phyloP scores from a whole-genome alignment of 345 rosid species.

The Bretschneidera sinensis region DNA sequence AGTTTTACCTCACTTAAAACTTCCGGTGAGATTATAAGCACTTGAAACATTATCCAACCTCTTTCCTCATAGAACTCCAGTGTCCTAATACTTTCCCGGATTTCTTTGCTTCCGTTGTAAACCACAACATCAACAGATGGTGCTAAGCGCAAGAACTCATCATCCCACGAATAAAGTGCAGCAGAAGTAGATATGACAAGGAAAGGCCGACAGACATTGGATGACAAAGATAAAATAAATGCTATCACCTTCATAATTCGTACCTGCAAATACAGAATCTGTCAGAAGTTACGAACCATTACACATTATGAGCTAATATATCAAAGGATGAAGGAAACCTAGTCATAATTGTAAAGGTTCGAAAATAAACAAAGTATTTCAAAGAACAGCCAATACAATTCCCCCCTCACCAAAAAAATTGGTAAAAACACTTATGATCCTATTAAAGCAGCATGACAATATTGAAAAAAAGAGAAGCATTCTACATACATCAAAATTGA shows the following conservation, averaged over 20 bases:
- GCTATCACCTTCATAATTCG: conserved; percentile 34
- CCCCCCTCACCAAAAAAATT: no score
- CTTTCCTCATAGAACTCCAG: conserved; percentile 39
- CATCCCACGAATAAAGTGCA: conserved; percentile 42
- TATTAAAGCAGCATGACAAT: no score
- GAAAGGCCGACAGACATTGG: conserved; percentile 32
- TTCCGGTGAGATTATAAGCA: conserved; percentile 43
- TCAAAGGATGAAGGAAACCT: no score
- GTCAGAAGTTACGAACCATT: neutral
- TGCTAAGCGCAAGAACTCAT: conserved; percentile 32
- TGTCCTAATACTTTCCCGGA: conserved; percentile 33
- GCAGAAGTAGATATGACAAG: conserved; percentile 40
- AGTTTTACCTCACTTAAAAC: conserved; percentile 39
- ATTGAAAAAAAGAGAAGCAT: no score
- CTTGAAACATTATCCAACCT: conserved; percentile 42
- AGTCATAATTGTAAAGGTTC: no score
- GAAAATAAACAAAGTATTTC: no score
- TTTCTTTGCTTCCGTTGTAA: conserved; percentile 36
- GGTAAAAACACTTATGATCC: no score
- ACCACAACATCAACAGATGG: conserved; percentile 39
- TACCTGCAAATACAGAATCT: conserved; percentile 37
- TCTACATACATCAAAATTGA: no score
- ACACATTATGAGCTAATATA: neutral
- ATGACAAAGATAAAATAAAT: conserved; percentile 29
- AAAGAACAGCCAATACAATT: no score